These are phyloP conservation scores for Mycena galopus DNA, from an alignment of 768 basidiomycete genomes.

Conservation along the genomic window DNA sequence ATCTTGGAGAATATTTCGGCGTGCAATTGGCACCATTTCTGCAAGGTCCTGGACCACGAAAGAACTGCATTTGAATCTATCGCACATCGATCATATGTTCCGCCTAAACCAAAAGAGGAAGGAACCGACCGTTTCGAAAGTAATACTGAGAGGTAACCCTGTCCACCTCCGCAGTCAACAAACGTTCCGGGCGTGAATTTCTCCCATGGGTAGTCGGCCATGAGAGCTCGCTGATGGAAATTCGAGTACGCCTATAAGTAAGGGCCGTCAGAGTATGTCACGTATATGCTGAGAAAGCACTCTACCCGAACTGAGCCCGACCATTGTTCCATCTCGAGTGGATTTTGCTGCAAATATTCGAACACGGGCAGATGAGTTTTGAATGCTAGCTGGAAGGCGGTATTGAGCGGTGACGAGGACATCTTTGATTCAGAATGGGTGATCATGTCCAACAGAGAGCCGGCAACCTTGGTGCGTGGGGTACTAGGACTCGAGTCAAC, in stretches of 20 bases:
- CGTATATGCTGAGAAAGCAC: not conserved
- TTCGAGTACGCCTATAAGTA: not conserved
- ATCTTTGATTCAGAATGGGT: not conserved
- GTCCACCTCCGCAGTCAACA: slow-evolving; percentile 12
- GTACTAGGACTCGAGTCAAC: not conserved
- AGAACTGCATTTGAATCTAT: not conserved
- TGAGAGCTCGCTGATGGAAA: not conserved
- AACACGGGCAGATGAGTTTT: not conserved
- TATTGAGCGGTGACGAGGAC: not conserved
- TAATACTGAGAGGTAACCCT: not conserved
- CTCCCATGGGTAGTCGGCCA: slow-evolving; percentile 8
- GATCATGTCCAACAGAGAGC: slow-evolving; percentile 6
- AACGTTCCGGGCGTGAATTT: not conserved
- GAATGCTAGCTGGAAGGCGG: not conserved
- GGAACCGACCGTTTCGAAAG: not conserved
- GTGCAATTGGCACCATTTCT: not conserved
- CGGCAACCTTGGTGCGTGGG: not conserved
- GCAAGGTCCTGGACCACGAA: slow-evolving; percentile 10
- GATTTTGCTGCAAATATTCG: not conserved
- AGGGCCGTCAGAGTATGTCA: not conserved
- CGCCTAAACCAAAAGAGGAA: not conserved
- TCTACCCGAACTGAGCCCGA: not conserved
- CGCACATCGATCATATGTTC: not conserved
- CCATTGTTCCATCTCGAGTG: not conserved
- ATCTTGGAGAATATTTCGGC: not conserved